Conservation (phyloP, 1,284 basidiomycete genomes). For the Sporisorium iseilematis-ciliati region DNA sequence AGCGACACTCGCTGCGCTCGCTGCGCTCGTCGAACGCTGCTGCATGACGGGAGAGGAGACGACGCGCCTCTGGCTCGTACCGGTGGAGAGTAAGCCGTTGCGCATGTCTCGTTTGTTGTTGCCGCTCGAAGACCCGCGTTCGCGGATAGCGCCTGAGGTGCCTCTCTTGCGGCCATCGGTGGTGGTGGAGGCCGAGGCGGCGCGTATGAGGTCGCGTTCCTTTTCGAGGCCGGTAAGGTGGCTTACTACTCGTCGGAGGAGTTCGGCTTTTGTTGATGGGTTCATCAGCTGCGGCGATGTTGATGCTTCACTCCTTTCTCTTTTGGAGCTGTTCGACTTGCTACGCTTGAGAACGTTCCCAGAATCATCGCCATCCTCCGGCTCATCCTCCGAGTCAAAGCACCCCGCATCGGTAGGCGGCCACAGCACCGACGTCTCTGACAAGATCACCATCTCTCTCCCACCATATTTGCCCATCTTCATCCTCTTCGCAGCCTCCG, state of each 20-base stretch:
- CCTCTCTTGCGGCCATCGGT: constrained; percentile 31
- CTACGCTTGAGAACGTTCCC: neutral
- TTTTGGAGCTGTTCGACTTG: neutral
- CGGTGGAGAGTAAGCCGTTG: constrained; percentile 26
- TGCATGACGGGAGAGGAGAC: constrained; percentile 38
- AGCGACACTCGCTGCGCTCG: constrained; percentile 36
- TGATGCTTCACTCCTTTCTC: neutral
- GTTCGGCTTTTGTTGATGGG: constrained; percentile 25
- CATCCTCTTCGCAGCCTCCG: constrained; percentile 17
- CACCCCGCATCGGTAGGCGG: constrained; percentile 48
- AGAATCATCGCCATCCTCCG: constrained; percentile 4
- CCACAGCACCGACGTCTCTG: constrained; percentile 41
- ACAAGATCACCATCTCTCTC: constrained; percentile 40
- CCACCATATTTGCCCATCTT: constrained; percentile 14
- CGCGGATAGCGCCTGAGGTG: constrained; percentile 40
- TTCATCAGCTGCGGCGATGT: constrained; percentile 8
- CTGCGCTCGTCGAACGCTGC: constrained; percentile 31
- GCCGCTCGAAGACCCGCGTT: constrained; percentile 17
- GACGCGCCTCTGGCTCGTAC: constrained; percentile 27
- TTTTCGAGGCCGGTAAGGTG: constrained; percentile 51
- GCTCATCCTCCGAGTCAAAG: constrained; percentile 32
- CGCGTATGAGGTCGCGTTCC: constrained; percentile 46
- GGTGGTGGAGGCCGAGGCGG: constrained; percentile 36
- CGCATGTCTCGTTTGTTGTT: constrained; percentile 37
- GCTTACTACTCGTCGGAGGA: constrained; percentile 37